These are phyloP conservation scores for Curvularia sp. DNA, from an alignment of 2,329 filamentous ascomycete species.

Conservation along the genomic window DNA sequence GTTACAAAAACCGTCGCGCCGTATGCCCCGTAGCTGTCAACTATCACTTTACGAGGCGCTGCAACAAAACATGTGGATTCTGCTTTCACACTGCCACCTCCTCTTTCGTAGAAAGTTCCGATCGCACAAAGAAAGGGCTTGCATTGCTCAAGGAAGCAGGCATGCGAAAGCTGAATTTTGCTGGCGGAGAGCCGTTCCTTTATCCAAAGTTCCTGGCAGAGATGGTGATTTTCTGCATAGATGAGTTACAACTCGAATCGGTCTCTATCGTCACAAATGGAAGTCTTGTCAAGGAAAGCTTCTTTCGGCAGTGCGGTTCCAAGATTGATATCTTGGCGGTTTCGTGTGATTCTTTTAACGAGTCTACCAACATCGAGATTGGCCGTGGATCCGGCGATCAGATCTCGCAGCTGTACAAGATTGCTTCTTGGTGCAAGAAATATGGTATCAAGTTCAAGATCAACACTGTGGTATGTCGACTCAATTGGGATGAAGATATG, in stretches of 20 bases:
- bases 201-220: slow-evolving; percentile 4
- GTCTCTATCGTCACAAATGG: slow-evolving; percentile 13
- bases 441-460: slow-evolving; percentile 15
- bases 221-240: slow-evolving; percentile 11
- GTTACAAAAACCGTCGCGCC: neutral
- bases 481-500: slow-evolving; percentile 16
- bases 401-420: neutral
- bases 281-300: slow-evolving; percentile 3
- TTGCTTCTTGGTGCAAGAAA: slow-evolving; percentile 2
- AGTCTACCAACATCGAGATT: slow-evolving; percentile 8
- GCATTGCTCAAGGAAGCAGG: slow-evolving; percentile 9
- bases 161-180: slow-evolving; percentile 14
- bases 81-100: slow-evolving; percentile 64
- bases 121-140: slow-evolving; percentile 49
- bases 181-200: slow-evolving; percentile 11
- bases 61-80: slow-evolving; percentile 60
- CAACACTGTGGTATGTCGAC: slow-evolving; percentile 9
- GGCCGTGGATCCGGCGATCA: slow-evolving; percentile 11
- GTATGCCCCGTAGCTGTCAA: slow-evolving; percentile 54
- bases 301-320: slow-evolving; percentile 4
- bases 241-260: slow-evolving; percentile 9
- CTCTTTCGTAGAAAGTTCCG: slow-evolving; percentile 53
- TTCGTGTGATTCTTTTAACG: slow-evolving; percentile 9
- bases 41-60: slow-evolving; percentile 57
- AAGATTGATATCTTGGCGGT: slow-evolving; percentile 12